These are phyloP conservation scores for Sporothrix luriei DNA, from an alignment of 2,329 filamentous ascomycete genomes.

Conservation along the genomic window DNA sequence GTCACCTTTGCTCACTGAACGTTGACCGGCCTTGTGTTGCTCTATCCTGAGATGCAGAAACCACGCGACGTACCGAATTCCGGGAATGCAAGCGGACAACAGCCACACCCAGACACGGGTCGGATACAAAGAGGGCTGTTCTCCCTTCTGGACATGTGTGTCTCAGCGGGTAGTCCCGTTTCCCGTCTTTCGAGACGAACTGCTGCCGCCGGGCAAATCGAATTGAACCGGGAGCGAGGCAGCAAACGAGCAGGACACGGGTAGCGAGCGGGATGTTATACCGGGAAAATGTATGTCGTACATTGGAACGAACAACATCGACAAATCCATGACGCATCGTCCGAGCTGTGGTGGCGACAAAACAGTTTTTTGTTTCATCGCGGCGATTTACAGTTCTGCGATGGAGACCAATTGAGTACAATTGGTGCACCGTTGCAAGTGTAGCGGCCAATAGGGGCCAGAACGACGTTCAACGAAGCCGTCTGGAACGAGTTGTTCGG, in stretches of 20 bases:
- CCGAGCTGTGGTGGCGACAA: too few relatives aligned
- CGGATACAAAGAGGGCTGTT: constrained; percentile 2
- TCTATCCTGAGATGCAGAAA: neutral
- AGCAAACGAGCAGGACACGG: too few relatives aligned
- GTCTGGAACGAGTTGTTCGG: neutral
- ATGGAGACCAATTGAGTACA: neutral
- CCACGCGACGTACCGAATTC: neutral
- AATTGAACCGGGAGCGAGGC: too few relatives aligned
- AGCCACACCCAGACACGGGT: neutral
- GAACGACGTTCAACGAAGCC: neutral
- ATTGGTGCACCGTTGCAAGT: neutral
- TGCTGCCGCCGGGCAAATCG: too few relatives aligned
- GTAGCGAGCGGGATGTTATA: too few relatives aligned
- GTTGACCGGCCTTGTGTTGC: neutral
- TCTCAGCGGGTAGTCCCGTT: too few relatives aligned
- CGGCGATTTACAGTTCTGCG: neutral
- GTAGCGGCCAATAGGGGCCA: neutral
- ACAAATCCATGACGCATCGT: too few relatives aligned
- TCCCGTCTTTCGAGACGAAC: too few relatives aligned
- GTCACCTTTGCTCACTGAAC: neutral
- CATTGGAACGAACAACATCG: too few relatives aligned
- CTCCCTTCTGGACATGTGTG: too few relatives aligned
- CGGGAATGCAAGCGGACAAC: neutral
- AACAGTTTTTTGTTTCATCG: neutral
- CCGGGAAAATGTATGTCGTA: too few relatives aligned